Evolutionary conservation across 371 early-diverging fungal species (phyloP), one percentile per base, ranked within the genome.

Genomic region (Mucor velutinosus): DNA sequence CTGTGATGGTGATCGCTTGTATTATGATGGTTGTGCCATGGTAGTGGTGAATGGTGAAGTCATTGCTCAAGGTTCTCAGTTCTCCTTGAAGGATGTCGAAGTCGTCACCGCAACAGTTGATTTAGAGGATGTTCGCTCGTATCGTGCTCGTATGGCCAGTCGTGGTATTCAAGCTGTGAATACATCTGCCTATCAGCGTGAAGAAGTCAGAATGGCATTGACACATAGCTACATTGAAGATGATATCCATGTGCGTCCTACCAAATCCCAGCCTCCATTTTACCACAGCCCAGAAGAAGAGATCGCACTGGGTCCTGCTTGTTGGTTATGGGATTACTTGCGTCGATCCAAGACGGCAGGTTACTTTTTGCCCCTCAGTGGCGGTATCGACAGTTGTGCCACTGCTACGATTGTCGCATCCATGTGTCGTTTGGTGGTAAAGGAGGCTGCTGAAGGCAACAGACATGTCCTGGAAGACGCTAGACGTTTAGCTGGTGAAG

Each of bases 321-420:
- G 99, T 83, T 99, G 99, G 99, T 84, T 98, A 19, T 99, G 99
- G 99, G 99, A 99, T 76, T 99, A 99, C 73, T 83, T 99, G 55
- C 88, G 99, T 17, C 86, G 98, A 27, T 95, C 97, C 51, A 91
- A 92, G 53, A 85, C 87, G 5, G 87, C 89, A 4, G 99, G 99
- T 1, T 98, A 89, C 85, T 97, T 99, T 67, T 81, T 99, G 64
- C 98, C 99, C 8, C 79, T 99, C 62, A 95, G 95, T 76, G 99
- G 99, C 35, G 99, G 99, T 39, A 91, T 98, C 37, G 99, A 99
- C 74, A 95, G 95, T 67, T 97, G 97, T 74, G 87, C 97, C 5
- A 95, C 97, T 0, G 97, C 99, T 0, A 77, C 92, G 27, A 92
- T 99, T 66, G 97, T 97, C 4, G 89, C 87, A 49, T 97, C 97